Conservation (phyloP, 176 grass and related monocot genomes). For the Ensete ventricosum region DNA sequence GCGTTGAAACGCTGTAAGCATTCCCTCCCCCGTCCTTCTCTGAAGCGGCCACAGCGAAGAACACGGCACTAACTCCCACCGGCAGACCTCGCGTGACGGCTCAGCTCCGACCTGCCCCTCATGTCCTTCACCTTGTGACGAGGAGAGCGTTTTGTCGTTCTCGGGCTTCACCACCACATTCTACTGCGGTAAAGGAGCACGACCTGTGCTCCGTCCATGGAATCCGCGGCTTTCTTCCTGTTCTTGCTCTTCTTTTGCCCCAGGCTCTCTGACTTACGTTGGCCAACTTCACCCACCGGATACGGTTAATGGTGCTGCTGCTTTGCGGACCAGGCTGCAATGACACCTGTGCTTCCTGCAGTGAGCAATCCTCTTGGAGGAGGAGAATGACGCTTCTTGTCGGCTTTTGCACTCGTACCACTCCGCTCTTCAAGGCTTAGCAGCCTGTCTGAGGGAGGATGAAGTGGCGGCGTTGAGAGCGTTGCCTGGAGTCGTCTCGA, state of each 20-base stretch:
- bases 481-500: conserved; percentile 48
- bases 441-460: conserved; percentile 38
- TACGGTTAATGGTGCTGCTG: too few species aligned
- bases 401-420: conserved; percentile 78
- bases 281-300: conserved; percentile 46
- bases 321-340: conserved; percentile 11
- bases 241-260: conserved; percentile 14
- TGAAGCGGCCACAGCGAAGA: not conserved
- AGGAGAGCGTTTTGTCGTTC: not conserved
- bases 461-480: conserved; percentile 44
- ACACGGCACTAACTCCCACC: conserved; percentile 4
- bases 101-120: conserved; percentile 13
- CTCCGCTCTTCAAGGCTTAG: conserved; percentile 72
- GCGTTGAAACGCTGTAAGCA: too few species aligned
- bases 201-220: conserved; percentile 1
- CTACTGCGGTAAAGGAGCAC: too few species aligned
- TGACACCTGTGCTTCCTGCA: conserved; percentile 66
- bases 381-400: conserved; percentile 27
- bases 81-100: conserved; percentile 20
- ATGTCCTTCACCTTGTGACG: conserved; percentile 33
- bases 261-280: conserved; percentile 49
- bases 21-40: not conserved
- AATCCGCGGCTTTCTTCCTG: not conserved
- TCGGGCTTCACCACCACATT: conserved; percentile 1
- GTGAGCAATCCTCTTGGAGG: conserved; percentile 24